Percentiles rank a stretch among this genome's conserved stretches.
Evolutionary conservation across 192 early-diverging fungal species (phyloP).

Genomic region (Lunasporangiospora selenospora): DNA sequence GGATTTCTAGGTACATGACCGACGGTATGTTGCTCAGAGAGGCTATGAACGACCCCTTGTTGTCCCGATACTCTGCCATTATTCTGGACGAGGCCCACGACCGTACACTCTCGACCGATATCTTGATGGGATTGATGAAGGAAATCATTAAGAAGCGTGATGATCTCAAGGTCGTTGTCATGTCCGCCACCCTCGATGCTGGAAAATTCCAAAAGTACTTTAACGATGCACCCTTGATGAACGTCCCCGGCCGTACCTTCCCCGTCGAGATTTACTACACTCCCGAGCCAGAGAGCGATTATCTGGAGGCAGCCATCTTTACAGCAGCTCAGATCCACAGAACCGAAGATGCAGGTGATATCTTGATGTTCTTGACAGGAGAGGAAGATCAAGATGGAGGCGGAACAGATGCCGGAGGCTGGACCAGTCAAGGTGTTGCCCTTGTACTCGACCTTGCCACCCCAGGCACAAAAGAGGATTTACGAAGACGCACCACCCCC

Average conservation of each 20-base stretch:
- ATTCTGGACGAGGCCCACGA: conserved; percentile 99
- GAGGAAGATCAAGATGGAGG: conserved; percentile 87
- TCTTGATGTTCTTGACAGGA: conserved; percentile 97
- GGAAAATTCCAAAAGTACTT: conserved; percentile 99
- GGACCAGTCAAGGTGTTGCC: conserved; percentile 90
- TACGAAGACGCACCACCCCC: conserved; percentile 91
- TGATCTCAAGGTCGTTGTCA: conserved; percentile 94
- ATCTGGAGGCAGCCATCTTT: conserved; percentile 95
- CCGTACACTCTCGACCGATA: conserved; percentile 94
- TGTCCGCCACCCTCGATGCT: conserved; percentile 98
- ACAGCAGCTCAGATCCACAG: conserved; percentile 96
- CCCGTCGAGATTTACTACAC: conserved; percentile 99
- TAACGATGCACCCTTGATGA: conserved; percentile 88
- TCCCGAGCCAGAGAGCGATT: conserved; percentile 96
- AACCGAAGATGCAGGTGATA: conserved; percentile 93
- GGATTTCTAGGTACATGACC: conserved; percentile 78
- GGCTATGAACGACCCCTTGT: conserved; percentile 92
- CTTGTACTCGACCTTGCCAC: conserved; percentile 93
- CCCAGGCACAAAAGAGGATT: conserved; percentile 89
- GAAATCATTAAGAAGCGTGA: conserved; percentile 76
- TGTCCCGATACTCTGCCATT: conserved; percentile 91
- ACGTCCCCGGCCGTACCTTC: conserved; percentile 96
- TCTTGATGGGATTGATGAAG: conserved; percentile 98
- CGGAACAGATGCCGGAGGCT: conserved; percentile 70
- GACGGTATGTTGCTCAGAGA: conserved; percentile 99